Evolutionary conservation across 2,329 filamentous ascomycete species (phyloP).

Genomic region (Trichoderma simmonsii): DNA sequence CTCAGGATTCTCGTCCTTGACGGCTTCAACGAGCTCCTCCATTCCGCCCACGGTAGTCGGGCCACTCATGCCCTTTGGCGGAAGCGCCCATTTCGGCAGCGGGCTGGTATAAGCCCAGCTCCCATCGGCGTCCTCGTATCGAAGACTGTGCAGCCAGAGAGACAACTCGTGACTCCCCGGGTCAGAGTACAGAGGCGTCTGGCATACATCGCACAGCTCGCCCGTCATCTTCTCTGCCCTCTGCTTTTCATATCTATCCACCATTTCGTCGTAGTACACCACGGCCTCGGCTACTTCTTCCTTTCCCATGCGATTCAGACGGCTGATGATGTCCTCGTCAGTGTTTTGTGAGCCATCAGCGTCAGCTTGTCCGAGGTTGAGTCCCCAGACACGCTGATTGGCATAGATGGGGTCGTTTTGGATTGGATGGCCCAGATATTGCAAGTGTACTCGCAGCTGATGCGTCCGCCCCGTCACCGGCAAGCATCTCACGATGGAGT

Average conservation of each 20-base stretch:
- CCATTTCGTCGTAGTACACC: constrained; percentile 91
- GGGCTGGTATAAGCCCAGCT: constrained; percentile 84
- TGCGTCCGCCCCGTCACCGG: constrained; percentile 93
- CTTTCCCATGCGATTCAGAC: constrained; percentile 88
- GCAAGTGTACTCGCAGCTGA: constrained; percentile 90
- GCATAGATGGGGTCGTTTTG: constrained; percentile 97
- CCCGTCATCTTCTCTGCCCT: constrained; percentile 95
- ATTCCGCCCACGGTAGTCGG: constrained; percentile 64
- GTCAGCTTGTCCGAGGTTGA: constrained; percentile 67
- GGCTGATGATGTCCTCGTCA: constrained; percentile 86
- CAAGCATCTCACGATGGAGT: constrained; percentile 91
- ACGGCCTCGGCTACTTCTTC: constrained; percentile 86
- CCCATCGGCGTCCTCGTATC: constrained; percentile 81
- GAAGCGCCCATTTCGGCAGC: constrained; percentile 82
- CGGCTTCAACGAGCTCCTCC: constrained; percentile 57
- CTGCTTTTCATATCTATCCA: constrained; percentile 82
- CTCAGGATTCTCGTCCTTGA: constrained; percentile 45
- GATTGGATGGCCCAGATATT: constrained; percentile 92
- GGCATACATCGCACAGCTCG: constrained; percentile 73
- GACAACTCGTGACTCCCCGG: constrained; percentile 86
- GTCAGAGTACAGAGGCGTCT: constrained; percentile 88
- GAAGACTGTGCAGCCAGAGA: constrained; percentile 88
- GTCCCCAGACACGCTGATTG: constrained; percentile 88
- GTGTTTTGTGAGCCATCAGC: constrained; percentile 65
- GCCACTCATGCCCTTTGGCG: constrained; percentile 68